A percentile compares a stretch with the other conserved stretches of the same genome.
Conservation (phyloP, 163 green algal species). For the Chlorella variabilis region DNA sequence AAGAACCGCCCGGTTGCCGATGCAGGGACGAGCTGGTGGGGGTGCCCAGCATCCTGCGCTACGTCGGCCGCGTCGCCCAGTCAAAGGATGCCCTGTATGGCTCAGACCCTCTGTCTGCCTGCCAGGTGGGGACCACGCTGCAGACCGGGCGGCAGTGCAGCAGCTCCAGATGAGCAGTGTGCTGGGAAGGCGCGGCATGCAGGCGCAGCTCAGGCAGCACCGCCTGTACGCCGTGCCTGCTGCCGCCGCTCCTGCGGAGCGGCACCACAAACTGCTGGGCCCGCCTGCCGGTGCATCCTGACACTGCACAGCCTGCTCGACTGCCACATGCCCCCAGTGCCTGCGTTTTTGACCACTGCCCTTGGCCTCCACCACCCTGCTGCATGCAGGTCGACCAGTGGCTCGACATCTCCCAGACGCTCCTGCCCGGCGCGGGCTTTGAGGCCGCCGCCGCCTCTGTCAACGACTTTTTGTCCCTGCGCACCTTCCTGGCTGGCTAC, state of each 20-base stretch:
- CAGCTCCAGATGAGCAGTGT: too few relatives aligned
- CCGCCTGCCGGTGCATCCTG: too few relatives aligned
- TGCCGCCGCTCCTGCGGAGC: neutral
- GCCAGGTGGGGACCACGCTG: slow-evolving; percentile 69
- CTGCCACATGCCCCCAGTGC: neutral
- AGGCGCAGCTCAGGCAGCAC: too few relatives aligned
- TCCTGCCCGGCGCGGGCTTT: slow-evolving; percentile 74
- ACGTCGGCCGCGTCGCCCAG: slow-evolving; percentile 59
- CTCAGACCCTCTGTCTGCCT: slow-evolving; percentile 59
- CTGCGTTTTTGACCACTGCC: neutral
- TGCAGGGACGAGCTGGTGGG: slow-evolving; percentile 71
- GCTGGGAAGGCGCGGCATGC: neutral
- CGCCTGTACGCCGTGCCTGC: neutral
- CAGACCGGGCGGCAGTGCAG: too few relatives aligned
- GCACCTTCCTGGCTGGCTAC: slow-evolving; percentile 90
- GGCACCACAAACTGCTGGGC: too few relatives aligned
- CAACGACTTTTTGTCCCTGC: slow-evolving; percentile 79
- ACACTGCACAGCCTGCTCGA: too few relatives aligned
- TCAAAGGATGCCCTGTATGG: slow-evolving; percentile 62
- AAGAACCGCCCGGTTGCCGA: neutral
- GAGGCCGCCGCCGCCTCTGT: slow-evolving; percentile 67
- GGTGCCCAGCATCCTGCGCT: slow-evolving; percentile 68
- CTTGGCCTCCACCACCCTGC: neutral
- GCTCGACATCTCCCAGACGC: slow-evolving; percentile 75
- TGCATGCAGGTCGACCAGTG: slow-evolving; percentile 86